Base-by-base conservation (phyloP, 495 filamentous ascomycete genomes). In the Tuber melanosporum region DNA sequence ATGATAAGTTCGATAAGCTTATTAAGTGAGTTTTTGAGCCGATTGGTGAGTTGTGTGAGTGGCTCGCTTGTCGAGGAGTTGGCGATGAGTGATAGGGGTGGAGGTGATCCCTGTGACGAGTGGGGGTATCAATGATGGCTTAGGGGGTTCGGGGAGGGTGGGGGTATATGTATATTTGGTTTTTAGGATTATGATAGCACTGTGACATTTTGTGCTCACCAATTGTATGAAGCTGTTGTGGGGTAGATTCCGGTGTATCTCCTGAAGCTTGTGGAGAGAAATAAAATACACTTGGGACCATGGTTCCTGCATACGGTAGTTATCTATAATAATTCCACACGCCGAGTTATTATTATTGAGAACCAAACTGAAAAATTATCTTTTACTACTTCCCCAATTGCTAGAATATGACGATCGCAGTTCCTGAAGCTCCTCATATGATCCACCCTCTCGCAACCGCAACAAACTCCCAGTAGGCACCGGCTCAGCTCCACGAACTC, bases 1-100 rank as follows among this genome's bases (percentile, higher is more conserved):
- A 66, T 32, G 57, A 32, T 66, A 32, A 32, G 57, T 32, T 32
- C 22, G 57, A 32, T 66, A 66, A 66, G 57, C 57, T 32, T 66
- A 66, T 66, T 17, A 66, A 66, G 57, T 66, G 57, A 66, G 32
- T 17, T 66, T 66, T 66, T 66, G 57, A 66, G 57, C 57, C 57
- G 57, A 66, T 66, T 66, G 57, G 57, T 32, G 57, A 66, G 26
- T 32, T 66, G 10, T 17, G 57, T n/a, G 57, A 66, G 57, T 66
- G 57, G 57, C 14, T 66, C 57, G 57, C 57, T 66, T 66, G 57
- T 17, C 57, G n/a, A n/a, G 57, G n/a, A 32, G 57, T 12, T 66
- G 57, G 57, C 57, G n/a, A 66, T 32, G 57, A 32, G 57, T 15
- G 57, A 32, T 66, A 32, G 57, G 57, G n/a, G 22, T 26, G 49